Conservation (phyloP, 495 filamentous ascomycete genomes). For the Delitschia confertaspora region DNA sequence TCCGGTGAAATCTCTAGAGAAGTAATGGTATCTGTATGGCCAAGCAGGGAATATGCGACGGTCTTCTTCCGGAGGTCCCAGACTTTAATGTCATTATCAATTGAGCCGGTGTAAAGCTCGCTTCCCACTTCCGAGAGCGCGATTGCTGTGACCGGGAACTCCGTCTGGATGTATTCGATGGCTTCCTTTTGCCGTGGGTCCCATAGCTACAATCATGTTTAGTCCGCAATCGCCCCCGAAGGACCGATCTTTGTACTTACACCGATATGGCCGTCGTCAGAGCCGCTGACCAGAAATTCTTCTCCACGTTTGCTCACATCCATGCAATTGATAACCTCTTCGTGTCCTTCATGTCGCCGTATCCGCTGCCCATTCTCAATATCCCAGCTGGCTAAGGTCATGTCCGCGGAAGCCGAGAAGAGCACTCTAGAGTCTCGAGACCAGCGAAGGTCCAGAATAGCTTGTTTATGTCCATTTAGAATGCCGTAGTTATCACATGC, state of each 20-base stretch:
- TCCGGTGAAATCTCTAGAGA: conserved; percentile 86
- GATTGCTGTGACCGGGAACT: conserved; percentile 87
- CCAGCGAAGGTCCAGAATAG: conserved; percentile 90
- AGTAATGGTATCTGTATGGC: conserved; percentile 87
- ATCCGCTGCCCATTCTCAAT: conserved; percentile 78
- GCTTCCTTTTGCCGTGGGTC: conserved; percentile 88
- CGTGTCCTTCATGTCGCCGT: conserved; percentile 84
- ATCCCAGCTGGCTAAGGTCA: conserved; percentile 90
- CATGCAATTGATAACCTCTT: conserved; percentile 85
- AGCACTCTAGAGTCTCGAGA: conserved; percentile 84
- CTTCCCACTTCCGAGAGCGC: conserved; percentile 87
- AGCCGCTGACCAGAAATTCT: conserved; percentile 77
- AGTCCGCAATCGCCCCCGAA: conserved; percentile 9
- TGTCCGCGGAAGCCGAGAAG: conserved; percentile 90
- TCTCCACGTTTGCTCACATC: conserved; percentile 82
- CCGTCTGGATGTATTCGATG: conserved; percentile 77
- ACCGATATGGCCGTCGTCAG: conserved; percentile 87
- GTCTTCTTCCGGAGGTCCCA: conserved; percentile 93
- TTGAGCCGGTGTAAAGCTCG: conserved; percentile 89
- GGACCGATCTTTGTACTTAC: conserved; percentile 26
- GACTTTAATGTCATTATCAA: conserved; percentile 94
- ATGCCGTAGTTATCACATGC: conserved; percentile 88
- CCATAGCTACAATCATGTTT: conserved; percentile 54
- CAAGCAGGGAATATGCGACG: conserved; percentile 75
- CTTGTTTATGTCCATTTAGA: conserved; percentile 79